phyloP scores from a whole-genome alignment of 2,329 filamentous ascomycete species.

The Penicillium polonicum region DNA sequence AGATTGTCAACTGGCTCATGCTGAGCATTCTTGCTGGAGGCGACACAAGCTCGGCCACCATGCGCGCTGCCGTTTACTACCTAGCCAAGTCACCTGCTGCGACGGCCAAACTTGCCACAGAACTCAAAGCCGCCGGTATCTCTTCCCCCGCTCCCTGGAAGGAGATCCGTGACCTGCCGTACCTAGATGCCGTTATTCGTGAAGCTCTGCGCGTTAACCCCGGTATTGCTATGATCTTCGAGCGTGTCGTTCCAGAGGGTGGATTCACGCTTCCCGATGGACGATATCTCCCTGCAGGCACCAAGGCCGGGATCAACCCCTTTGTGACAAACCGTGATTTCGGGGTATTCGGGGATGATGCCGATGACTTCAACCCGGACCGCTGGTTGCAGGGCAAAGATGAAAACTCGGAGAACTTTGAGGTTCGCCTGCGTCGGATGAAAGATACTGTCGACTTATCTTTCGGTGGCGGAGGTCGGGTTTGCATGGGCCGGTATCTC shows the following conservation, averaged over 20 bases:
- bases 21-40: slow-evolving; percentile 39
- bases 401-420: slow-evolving; percentile 37
- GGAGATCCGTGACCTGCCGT: slow-evolving; percentile 29
- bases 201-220: slow-evolving; percentile 55
- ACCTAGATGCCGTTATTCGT: slow-evolving; percentile 54
- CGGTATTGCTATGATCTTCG: slow-evolving; percentile 49
- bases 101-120: slow-evolving; percentile 13
- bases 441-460: slow-evolving; percentile 39
- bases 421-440: slow-evolving; percentile 38
- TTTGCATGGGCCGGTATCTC: slow-evolving; percentile 58
- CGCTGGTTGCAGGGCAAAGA: slow-evolving; percentile 46
- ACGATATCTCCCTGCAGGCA: slow-evolving; percentile 37
- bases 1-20: slow-evolving; percentile 40
- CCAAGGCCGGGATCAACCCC: slow-evolving; percentile 38
- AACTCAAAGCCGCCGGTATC: slow-evolving; percentile 8
- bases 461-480: slow-evolving; percentile 55
- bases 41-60: slow-evolving; percentile 40
- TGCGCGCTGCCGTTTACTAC: slow-evolving; percentile 32
- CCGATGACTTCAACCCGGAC: slow-evolving; percentile 48
- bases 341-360: slow-evolving; percentile 47
- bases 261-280: slow-evolving; percentile 32
- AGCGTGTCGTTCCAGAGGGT: slow-evolving; percentile 50
- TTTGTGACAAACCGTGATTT: slow-evolving; percentile 41
- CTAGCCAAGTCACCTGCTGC: slow-evolving; percentile 19
- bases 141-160: slow-evolving; percentile 20